Evolutionary conservation across 73 alveolate genomes (phyloP).

Genomic region (Paramecium primaurelia): DNA sequence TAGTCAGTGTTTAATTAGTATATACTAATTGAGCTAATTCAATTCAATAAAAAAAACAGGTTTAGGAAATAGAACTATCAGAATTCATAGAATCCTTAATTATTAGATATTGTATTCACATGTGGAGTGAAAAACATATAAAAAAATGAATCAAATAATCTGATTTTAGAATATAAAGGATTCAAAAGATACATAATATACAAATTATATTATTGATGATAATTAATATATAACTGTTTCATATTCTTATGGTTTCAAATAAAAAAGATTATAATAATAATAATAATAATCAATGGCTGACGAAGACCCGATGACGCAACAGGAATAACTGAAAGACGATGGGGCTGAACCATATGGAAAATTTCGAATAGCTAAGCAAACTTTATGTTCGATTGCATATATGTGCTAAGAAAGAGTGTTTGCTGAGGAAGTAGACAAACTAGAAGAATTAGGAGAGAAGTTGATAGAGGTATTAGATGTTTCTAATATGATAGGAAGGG

Average conservation of each 20-base stretch:
- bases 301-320: slow-evolving; percentile 5
- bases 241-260: neutral
- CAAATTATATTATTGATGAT: neutral
- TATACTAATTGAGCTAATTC: neutral
- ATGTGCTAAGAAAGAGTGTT: slow-evolving; percentile 61
- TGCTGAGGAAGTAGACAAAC: slow-evolving; percentile 65
- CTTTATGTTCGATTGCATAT: slow-evolving; percentile 51
- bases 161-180: neutral
- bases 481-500: neutral
- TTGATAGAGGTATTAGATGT: neutral
- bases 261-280: neutral
- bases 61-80: neutral
- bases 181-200: neutral
- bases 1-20: neutral
- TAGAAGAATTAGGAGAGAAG: slow-evolving; percentile 59
- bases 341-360: slow-evolving; percentile 47
- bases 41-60: neutral
- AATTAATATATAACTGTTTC: neutral
- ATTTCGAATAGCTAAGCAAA: slow-evolving; percentile 44
- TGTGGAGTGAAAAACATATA: neutral
- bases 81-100: too few species aligned
- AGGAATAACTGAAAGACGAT: neutral
- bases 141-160: neutral
- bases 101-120: neutral
- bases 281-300: slow-evolving; percentile 15